phyloP scores from a whole-genome alignment of 164 flowering plant species.

The Aristolochia contorta region DNA sequence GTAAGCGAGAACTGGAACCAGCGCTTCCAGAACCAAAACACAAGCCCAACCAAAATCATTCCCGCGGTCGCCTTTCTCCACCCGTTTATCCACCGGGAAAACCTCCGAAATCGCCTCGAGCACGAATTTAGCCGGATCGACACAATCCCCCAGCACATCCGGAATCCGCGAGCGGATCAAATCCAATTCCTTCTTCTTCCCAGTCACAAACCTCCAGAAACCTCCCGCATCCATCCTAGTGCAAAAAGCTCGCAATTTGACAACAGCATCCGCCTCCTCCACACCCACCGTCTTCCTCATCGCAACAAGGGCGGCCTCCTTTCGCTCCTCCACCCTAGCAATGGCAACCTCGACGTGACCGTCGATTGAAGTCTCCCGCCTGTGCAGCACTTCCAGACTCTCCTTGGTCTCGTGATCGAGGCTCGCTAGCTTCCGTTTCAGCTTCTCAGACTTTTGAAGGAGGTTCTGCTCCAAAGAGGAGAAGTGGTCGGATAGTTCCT shows the following conservation, averaged over 20 bases:
- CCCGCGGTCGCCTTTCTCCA: slow-evolving; percentile 25
- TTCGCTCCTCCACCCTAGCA: slow-evolving; percentile 33
- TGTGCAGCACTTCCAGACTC: slow-evolving; percentile 40
- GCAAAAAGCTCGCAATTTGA: slow-evolving; percentile 44
- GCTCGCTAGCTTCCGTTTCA: slow-evolving; percentile 40
- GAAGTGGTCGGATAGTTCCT: slow-evolving; percentile 93
- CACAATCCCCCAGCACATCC: slow-evolving; percentile 48
- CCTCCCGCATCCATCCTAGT: slow-evolving; percentile 46
- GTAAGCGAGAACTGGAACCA: slow-evolving; percentile 79
- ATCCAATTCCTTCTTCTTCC: slow-evolving; percentile 76
- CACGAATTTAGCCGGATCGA: slow-evolving; percentile 82
- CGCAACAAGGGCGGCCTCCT: slow-evolving; percentile 30
- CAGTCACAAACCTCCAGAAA: slow-evolving; percentile 66
- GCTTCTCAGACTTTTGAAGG: slow-evolving; percentile 51
- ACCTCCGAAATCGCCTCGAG: slow-evolving; percentile 83
- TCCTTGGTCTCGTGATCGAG: slow-evolving; percentile 50
- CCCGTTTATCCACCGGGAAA: slow-evolving; percentile 78
- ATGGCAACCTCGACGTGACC: slow-evolving; percentile 42
- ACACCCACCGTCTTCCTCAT: slow-evolving; percentile 32
- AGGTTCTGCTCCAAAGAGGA: slow-evolving; percentile 67
- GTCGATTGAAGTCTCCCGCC: slow-evolving; percentile 61
- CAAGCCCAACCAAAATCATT: slow-evolving; percentile 96
- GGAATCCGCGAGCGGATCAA: slow-evolving; percentile 40
- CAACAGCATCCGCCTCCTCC: slow-evolving; percentile 32
- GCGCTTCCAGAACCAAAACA: slow-evolving; percentile 65